Evolutionary conservation across 768 basidiomycete genomes (phyloP), one percentile per base, ranked within the genome.

Genomic region (Cubamyces lactineus): DNA sequence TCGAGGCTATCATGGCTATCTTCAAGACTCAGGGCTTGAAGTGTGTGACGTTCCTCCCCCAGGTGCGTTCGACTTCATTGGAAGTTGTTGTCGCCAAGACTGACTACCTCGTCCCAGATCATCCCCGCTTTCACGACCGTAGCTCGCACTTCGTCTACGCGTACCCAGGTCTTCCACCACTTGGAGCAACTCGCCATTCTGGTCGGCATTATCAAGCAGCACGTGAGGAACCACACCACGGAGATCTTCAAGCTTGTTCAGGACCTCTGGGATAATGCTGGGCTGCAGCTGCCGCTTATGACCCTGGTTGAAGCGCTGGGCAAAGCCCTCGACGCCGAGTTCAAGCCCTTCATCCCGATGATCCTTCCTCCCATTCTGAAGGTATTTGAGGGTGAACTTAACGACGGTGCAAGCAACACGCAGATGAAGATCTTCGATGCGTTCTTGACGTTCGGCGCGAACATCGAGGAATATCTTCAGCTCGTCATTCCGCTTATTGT

Each of bases 1-100:
- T 98, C 59, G 95, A 98, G 72, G 95, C 95, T 1, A 91, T 99
- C 67, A 98, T 98, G 94, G 90, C 94, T 48, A 98, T 99, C 63
- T 99, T 98, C 83, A 95, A 96, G 75, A 97, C 95, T 0, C 96
- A 98, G 71, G 95, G 96, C 15, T 77, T 98, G 71, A 95, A 96
- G 80, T 97, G 94, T 73, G 95, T 96, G 19, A 86, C 92, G 1
- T 98, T 98, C 76, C 77, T 99, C 24, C 92, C 96, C 46, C 95
- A 97, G 81, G 94, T 94, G 71, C 53, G 73, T 51, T 15, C 11
- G 26, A 19, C 30, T 15, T 26, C 15, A 34, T 34, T 9, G 6
- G 1, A 1, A 11, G 34, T 9, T 34, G 5, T 34, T 11, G 34
- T 34, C 5, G 9, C 5, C 16, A 46, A 57, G 16, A 57, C 16